These are phyloP conservation scores for Xerocomus nothofagi DNA, from an alignment of 1,284 basidiomycete species.

Conservation along the genomic window DNA sequence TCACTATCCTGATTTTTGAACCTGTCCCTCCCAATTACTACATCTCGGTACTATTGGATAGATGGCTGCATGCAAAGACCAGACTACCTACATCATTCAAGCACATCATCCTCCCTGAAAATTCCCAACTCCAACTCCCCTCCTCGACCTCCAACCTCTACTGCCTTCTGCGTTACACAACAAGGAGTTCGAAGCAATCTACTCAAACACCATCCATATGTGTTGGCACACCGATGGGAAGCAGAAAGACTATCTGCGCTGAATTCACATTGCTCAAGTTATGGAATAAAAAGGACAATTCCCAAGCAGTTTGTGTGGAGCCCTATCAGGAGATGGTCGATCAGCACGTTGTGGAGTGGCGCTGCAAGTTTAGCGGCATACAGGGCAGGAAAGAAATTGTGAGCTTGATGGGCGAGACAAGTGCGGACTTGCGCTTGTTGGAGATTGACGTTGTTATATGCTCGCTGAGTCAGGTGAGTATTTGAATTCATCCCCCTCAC, in stretches of 20 bases:
- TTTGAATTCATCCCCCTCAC: neutral
- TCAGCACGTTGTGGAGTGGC: slow-evolving; percentile 87
- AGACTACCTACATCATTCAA: slow-evolving; percentile 96
- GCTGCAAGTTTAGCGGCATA: slow-evolving; percentile 75
- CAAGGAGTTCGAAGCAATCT: slow-evolving; percentile 86
- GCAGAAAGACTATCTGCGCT: slow-evolving; percentile 96
- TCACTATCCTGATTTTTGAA: slow-evolving; percentile 96
- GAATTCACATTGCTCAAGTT: slow-evolving; percentile 93
- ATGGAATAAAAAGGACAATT: slow-evolving; percentile 87
- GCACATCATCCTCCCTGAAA: slow-evolving; percentile 95
- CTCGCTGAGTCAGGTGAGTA: slow-evolving; percentile 78
- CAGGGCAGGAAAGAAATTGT: slow-evolving; percentile 93
- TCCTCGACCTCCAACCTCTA: slow-evolving; percentile 91
- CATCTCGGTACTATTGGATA: slow-evolving; percentile 92
- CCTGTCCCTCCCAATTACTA: slow-evolving; percentile 98
- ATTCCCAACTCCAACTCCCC: slow-evolving; percentile 93
- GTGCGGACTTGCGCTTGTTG: slow-evolving; percentile 85
- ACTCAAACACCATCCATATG: slow-evolving; percentile 71
- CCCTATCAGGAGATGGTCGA: slow-evolving; percentile 98
- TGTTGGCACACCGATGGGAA: slow-evolving; percentile 94
- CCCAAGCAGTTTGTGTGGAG: slow-evolving; percentile 93
- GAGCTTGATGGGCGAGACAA: slow-evolving; percentile 93
- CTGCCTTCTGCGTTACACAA: slow-evolving; percentile 92
- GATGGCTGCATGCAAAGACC: slow-evolving; percentile 95
- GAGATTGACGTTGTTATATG: slow-evolving; percentile 93